These are phyloP conservation scores for Rubroshorea leprosula DNA, from an alignment of 345 rosid species.

Conservation along the genomic window DNA sequence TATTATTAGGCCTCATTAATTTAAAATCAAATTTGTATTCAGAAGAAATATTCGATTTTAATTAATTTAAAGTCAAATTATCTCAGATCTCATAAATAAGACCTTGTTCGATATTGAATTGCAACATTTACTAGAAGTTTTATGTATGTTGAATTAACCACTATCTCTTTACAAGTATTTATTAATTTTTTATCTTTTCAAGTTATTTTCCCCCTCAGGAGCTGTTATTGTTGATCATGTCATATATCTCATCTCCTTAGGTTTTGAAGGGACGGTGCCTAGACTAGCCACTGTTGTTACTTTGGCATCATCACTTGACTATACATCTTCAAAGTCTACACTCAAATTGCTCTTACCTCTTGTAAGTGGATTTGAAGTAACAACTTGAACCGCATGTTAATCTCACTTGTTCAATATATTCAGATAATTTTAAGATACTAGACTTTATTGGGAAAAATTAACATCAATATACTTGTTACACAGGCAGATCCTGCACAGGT, in stretches of 20 bases:
- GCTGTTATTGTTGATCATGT: too few species aligned
- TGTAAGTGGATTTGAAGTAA: constrained; percentile 38
- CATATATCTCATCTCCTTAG: constrained; percentile 32
- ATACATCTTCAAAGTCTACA: constrained; percentile 71
- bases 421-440: neutral
- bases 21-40: neutral
- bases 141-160: constrained; percentile 3
- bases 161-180: neutral
- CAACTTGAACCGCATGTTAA: constrained; percentile 4
- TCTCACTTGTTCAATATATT: constrained; percentile 11
- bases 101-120: neutral
- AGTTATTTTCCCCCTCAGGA: constrained; percentile 7
- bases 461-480: constrained; percentile 21
- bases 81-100: too few species aligned
- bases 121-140: neutral
- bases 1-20: too few species aligned
- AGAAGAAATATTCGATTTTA: neutral
- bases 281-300: constrained; percentile 69
- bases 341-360: constrained; percentile 88
- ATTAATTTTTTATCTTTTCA: neutral
- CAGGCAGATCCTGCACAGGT: constrained; percentile 99
- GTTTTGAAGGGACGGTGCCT: constrained; percentile 69
- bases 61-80: too few species aligned
- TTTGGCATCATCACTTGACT: constrained; percentile 88
- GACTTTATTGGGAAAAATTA: constrained; percentile 1